A percentile compares a stretch with the other conserved stretches of the same genome.
Evolutionary conservation across 2,329 filamentous ascomycete genomes (phyloP).

Genomic region (Tolypocladium inflatum): DNA sequence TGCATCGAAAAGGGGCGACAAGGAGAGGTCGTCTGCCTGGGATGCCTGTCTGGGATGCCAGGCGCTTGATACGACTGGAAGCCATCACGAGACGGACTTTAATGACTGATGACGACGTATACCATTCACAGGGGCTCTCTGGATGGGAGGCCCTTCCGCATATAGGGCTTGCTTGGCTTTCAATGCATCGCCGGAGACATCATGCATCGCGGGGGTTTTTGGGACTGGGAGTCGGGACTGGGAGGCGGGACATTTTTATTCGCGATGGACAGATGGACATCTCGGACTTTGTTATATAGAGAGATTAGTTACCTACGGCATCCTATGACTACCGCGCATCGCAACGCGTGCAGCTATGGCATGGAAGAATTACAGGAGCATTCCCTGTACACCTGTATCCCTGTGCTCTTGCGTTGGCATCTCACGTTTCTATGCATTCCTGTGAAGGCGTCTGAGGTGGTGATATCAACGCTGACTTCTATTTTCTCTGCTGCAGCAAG

Average conservation of each 20-base stretch:
- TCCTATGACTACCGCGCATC: background rate
- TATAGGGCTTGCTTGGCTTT: background rate
- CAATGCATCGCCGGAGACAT: background rate
- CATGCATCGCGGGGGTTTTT: background rate
- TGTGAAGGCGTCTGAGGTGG: background rate
- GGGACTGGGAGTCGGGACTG: background rate
- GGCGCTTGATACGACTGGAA: slow-evolving; percentile 17
- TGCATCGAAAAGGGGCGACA: slow-evolving; percentile 56
- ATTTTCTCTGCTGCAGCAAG: slow-evolving; percentile 5
- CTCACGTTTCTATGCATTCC: background rate
- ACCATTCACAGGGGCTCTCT: background rate
- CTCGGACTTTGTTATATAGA: background rate
- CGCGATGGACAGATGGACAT: background rate
- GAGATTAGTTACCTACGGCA: background rate
- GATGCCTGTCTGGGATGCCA: slow-evolving; percentile 43
- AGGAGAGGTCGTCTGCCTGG: slow-evolving; percentile 57
- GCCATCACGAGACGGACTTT: background rate
- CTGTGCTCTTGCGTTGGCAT: too few species aligned
- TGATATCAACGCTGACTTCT: slow-evolving; percentile 6
- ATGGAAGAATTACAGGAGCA: background rate
- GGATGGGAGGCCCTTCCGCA: background rate
- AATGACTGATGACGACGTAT: slow-evolving; percentile 5
- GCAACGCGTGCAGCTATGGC: background rate
- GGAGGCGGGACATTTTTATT: too few species aligned
- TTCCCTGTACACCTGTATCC: background rate